A percentile compares a stretch with the other conserved stretches of the same genome.
Evolutionary conservation across 768 basidiomycete genomes (phyloP).

Genomic region (Aureoboletus auriporus): DNA sequence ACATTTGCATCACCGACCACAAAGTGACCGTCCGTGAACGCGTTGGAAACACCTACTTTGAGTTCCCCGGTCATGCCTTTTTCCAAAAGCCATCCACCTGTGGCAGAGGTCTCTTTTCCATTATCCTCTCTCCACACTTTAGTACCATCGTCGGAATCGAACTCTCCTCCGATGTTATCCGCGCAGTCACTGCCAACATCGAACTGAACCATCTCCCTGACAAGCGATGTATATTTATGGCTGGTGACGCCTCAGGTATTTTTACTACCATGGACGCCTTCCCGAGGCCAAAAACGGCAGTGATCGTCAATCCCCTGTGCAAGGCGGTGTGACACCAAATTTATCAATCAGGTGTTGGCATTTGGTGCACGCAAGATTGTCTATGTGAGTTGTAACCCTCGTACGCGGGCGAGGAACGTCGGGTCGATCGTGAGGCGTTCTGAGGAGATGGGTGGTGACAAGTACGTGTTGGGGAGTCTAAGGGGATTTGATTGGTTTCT

Average conservation of each 20-base stretch:
- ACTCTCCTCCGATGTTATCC: conserved; percentile 69
- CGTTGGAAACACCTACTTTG: conserved; percentile 78
- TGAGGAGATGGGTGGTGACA: conserved; percentile 33
- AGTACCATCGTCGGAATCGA: conserved; percentile 85
- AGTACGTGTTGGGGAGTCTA: conserved; percentile 76
- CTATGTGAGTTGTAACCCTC: conserved; percentile 97
- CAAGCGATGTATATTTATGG: conserved; percentile 60
- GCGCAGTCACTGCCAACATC: conserved; percentile 63
- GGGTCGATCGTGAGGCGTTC: conserved; percentile 59
- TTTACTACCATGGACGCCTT: conserved; percentile 59
- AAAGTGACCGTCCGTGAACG: conserved; percentile 77
- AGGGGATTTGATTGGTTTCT: conserved; percentile 94
- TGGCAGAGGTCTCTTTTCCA: conserved; percentile 83
- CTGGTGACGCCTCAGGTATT: too few species aligned
- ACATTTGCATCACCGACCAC: conserved; percentile 83
- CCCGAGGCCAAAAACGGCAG: conserved; percentile 56
- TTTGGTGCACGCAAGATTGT: conserved; percentile 71
- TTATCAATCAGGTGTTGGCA: conserved; percentile 68
- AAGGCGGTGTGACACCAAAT: conserved; percentile 87
- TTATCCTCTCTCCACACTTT: conserved; percentile 75
- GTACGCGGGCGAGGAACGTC: conserved; percentile 87
- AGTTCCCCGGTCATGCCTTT: conserved; percentile 85
- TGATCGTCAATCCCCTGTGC: conserved; percentile 87
- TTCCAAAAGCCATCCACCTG: conserved; percentile 66
- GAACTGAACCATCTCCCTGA: conserved; percentile 54